Evolutionary conservation across 345 rosid species (phyloP), one percentile per base, ranked within the genome.

Genomic region (Schrenkiella parvula): DNA sequence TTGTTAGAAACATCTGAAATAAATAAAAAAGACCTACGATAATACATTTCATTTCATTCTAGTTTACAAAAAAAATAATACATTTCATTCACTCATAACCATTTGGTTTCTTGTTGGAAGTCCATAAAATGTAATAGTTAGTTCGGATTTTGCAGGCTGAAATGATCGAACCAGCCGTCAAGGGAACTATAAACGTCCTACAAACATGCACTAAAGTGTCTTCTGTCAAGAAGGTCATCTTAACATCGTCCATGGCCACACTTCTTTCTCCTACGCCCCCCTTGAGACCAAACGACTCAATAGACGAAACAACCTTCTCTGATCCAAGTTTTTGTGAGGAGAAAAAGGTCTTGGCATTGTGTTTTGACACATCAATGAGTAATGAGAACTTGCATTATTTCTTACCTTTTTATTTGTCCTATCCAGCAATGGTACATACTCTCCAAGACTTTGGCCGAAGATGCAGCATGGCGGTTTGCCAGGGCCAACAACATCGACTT

Each of bases 171-270:
- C 82, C 85, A 31, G 89, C 86, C 1, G 68, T 87, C 11, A 85
- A 79, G 35, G 87, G 87, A 25, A 87, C 88, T 17, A 72, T 84
- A 5, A 84, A 84, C 48, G 78, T 84, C 37, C 78, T 87, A 3
- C 43, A 32, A 29, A 80, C 88, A 23, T 87, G 91, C 53, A 35
- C 80, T 6, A 80, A 81, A 54, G 77, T 52, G 19, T 54, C 82
- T 12, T 79, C 86, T 15, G 56, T 87, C 62, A 87, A 80, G 63
- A 67, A 87, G 56, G 84, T 84, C 21, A 66, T 84, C 46, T 0
- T 84, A 42, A 83, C 88, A n/a, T 84, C 89, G 28, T 87, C 89
- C 25, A 64, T 80, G 43, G 56, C 79, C 8, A 38, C 86, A 4
- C 76, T 75, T 71, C 0, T 53, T 6, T 70, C 3, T 64, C 80